Evolutionary conservation across 2,329 filamentous ascomycete genomes (phyloP), one percentile per base, ranked within the genome.

Genomic region (Myriosclerotinia duriaeana): DNA sequence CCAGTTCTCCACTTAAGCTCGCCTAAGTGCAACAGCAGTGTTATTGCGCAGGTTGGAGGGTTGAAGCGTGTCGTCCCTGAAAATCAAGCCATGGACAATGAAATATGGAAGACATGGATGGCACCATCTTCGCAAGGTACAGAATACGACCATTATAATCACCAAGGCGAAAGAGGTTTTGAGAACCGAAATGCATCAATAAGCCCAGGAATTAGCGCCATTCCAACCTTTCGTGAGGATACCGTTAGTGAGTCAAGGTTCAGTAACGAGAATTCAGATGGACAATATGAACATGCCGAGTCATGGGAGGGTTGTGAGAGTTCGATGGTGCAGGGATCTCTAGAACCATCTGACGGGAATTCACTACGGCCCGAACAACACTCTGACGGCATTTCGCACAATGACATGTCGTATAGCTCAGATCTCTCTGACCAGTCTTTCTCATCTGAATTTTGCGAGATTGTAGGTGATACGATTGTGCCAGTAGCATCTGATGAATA

Each of bases 21-120:
- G 17, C 67, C 71, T 42, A 64, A 69, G 14, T 66, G 54, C n/a
- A 65, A 68, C 42, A 67, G 71, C 12, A 76, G 73, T 61, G 70
- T 70, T 30, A 53, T 70, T 38, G 74, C 71, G 17, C 70, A 74
- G 52, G 64, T 74, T 46, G 74, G 74, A 55, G 62, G 60, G 44
- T 42, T 38, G 15, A 67, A 68, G 36, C 40, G 67, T 17, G 61
- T 67, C 5, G 59, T 74, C 12, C 66, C 69, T 17, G 68, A 66
- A 38, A 73, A 73, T 17, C 71, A 74, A 61, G 38, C 65, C n/a
- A 11, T 70, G 15, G 71, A 76, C 12, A 72, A 76, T 52, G 68
- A 74, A 7, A 66, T 70, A 52, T 76, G 75, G 75, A 66, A 71
- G 53, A 70, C 66, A n/a, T 76, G 74, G 75, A 66, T 73, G 36